These are phyloP conservation scores for Blepharisma japonicum DNA, from an alignment of 73 alveolate genomes.

Conservation along the genomic window DNA sequence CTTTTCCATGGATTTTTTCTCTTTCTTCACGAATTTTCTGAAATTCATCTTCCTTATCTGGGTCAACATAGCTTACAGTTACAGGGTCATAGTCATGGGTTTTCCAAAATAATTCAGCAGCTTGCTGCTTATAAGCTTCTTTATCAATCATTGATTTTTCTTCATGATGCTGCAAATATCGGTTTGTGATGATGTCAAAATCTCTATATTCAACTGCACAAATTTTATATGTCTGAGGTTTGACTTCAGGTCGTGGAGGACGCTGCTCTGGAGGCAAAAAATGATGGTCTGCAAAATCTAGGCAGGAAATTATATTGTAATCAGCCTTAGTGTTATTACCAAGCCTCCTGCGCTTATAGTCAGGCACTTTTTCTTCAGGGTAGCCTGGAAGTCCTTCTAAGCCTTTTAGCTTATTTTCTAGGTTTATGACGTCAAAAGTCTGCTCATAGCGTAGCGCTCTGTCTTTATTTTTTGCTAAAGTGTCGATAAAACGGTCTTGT, in stretches of 20 bases:
- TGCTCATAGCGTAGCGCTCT: constrained; percentile 82
- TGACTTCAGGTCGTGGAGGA: constrained; percentile 51
- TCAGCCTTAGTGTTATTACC: constrained; percentile 48
- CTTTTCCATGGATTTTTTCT: constrained; percentile 69
- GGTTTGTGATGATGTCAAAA: constrained; percentile 74
- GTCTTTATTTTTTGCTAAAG: constrained; percentile 81
- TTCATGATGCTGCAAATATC: constrained; percentile 75
- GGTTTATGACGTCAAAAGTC: constrained; percentile 78
- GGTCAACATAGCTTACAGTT: constrained; percentile 66
- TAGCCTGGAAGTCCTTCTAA: constrained; percentile 84
- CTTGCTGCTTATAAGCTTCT: constrained; percentile 72
- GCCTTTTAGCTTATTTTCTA: constrained; percentile 86
- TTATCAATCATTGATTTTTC: constrained; percentile 69
- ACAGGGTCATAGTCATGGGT: constrained; percentile 81
- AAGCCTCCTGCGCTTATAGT: constrained; percentile 38
- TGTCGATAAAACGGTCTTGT: constrained; percentile 50
- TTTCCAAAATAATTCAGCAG: constrained; percentile 87
- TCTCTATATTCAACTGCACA: constrained; percentile 73
- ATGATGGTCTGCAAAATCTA: constrained; percentile 72
- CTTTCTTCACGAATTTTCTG: constrained; percentile 55
- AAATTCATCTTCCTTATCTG: constrained; percentile 68
- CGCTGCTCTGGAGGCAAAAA: constrained; percentile 83
- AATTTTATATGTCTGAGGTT: constrained; percentile 38
- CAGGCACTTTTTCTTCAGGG: constrained; percentile 77
- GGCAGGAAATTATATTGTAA: constrained; percentile 73